Conservation (phyloP, 2,329 filamentous ascomycete species). For the Fusarium staphyleae region DNA sequence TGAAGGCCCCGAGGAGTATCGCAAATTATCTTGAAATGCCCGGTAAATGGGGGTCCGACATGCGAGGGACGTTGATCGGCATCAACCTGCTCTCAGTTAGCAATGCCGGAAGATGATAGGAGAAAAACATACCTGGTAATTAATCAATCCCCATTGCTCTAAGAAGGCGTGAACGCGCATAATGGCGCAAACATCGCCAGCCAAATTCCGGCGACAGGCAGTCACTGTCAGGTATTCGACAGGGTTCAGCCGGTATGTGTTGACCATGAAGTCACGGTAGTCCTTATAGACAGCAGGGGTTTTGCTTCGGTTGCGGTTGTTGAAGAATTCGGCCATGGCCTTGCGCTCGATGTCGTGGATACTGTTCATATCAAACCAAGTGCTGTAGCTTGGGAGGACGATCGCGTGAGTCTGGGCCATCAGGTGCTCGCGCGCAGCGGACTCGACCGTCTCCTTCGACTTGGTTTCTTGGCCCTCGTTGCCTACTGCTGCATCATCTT, state of each 20-base stretch:
- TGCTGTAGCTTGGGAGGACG: slow-evolving; percentile 95
- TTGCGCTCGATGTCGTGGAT: slow-evolving; percentile 94
- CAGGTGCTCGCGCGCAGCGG: slow-evolving; percentile 87
- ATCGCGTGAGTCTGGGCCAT: slow-evolving; percentile 95
- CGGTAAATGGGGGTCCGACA: slow-evolving; percentile 95
- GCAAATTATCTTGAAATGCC: slow-evolving; percentile 94
- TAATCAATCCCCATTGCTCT: slow-evolving; percentile 98
- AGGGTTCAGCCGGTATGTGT: slow-evolving; percentile 96
- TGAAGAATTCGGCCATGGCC: slow-evolving; percentile 97
- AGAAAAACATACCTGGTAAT: slow-evolving; percentile 79
- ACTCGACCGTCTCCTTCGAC: slow-evolving; percentile 82
- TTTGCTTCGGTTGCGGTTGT: slow-evolving; percentile 97
- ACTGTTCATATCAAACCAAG: slow-evolving; percentile 98
- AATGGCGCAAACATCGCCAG: slow-evolving; percentile 97
- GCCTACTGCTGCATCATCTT: slow-evolving; percentile 57
- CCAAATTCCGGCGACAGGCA: slow-evolving; percentile 91
- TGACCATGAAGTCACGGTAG: slow-evolving; percentile 99
- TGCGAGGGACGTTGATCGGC: slow-evolving; percentile 93
- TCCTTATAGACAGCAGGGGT: slow-evolving; percentile 97
- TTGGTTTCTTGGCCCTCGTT: slow-evolving; percentile 65
- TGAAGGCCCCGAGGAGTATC: slow-evolving; percentile 95
- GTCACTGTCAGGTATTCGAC: slow-evolving; percentile 97
- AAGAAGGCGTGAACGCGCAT: slow-evolving; percentile 98
- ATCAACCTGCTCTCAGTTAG: slow-evolving; percentile 74
- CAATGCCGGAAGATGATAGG: slow-evolving; percentile 1